Evolutionary conservation across 2,329 filamentous ascomycete genomes (phyloP), one percentile per base, ranked within the genome.

Genomic region (Aspergillus ochraceus): DNA sequence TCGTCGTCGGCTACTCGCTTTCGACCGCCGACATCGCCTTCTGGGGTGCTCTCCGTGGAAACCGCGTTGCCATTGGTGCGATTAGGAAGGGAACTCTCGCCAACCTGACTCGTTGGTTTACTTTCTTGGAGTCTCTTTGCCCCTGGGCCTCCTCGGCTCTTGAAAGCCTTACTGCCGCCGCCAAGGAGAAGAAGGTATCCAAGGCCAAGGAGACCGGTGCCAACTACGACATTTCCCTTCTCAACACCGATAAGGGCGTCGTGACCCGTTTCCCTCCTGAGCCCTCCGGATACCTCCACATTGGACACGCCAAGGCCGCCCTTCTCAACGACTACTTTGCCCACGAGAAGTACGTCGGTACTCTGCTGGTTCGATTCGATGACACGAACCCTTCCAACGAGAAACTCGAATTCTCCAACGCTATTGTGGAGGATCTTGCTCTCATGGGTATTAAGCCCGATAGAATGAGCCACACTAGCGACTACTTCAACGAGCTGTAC

Each of bases 321-420:
- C 84, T 96, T 57, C 86, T 98, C 59, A 97, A 95, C 80, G 93
- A 98, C 76, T 98, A 96, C 83, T 98, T 98, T 69, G 94, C 92
- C 49, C 92, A 97, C 77, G 89, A 92, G 75, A 90, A 92, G 68
- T 96, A 96, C 82, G 88, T 94, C 61, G 95, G 95, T 70, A 96
- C 90, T 70, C 83, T 99, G 69, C 88, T 96, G 60, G 86, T 98
- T 53, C 90, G 95, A 61, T 95, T 99, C 72, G 95, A 99, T 74
- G 95, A 99, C 73, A 99, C 95, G 58, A 99, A 99, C 79, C 95
- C 95, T 8, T 88, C 90, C 61, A 98, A 98, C 77, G 95, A 99
- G 83, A 97, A 96, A 81, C 88, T 94, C 75, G 95, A 98, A 80
- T 99, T 89, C 75, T 89, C 98, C 75, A 92, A 98, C 77, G 86